Percentiles rank a stretch among this genome's conserved stretches.
These are phyloP conservation scores for Picochlorum sp. DNA, from an alignment of 139 green algal genomes.

Conservation along the genomic window DNA sequence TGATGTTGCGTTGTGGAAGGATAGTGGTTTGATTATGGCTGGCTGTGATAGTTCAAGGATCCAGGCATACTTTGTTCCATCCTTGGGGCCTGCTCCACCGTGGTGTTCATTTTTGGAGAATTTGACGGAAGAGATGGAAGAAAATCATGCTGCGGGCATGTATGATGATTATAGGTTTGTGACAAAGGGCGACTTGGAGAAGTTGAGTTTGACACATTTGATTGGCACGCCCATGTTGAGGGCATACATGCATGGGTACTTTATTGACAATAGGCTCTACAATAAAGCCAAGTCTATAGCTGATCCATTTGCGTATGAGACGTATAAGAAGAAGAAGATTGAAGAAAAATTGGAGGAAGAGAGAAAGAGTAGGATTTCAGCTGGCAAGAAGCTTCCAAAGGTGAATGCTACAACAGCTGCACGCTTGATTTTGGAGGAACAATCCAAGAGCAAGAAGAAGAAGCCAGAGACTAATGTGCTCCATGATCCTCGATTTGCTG, in stretches of 20 bases:
- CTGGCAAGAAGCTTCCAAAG: slow-evolving; percentile 77
- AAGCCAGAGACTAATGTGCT: slow-evolving; percentile 28
- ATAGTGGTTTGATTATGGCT: slow-evolving; percentile 55
- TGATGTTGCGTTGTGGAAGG: slow-evolving; percentile 67
- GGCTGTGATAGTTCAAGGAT: slow-evolving; percentile 54
- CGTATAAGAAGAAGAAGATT: slow-evolving; percentile 75
- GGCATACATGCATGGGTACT: slow-evolving; percentile 99
- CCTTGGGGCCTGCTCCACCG: slow-evolving; percentile 77
- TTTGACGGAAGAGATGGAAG: slow-evolving; percentile 96
- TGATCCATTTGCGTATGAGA: slow-evolving; percentile 85
- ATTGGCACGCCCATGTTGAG: slow-evolving; percentile 84
- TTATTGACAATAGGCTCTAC: slow-evolving; percentile 90
- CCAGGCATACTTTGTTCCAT: slow-evolving; percentile 85
- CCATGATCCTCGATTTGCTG: slow-evolving; percentile 53
- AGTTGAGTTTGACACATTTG: slow-evolving; percentile 80
- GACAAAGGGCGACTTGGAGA: slow-evolving; percentile 43
- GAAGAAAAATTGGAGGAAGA: slow-evolving; percentile 80
- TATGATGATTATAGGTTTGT: slow-evolving; percentile 96
- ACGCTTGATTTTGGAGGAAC: slow-evolving; percentile 43
- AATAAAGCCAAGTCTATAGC: slow-evolving; percentile 50
- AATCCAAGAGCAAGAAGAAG: slow-evolving; percentile 20
- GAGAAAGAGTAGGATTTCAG: slow-evolving; percentile 67
- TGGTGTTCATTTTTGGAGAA: slow-evolving; percentile 96
- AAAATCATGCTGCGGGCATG: slow-evolving; percentile 54
- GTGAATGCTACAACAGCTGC: slow-evolving; percentile 68